Evolutionary conservation across 2,329 filamentous ascomycete genomes (phyloP), one percentile per base, ranked within the genome.

Genomic region (Ploettnerulaceae sp.): DNA sequence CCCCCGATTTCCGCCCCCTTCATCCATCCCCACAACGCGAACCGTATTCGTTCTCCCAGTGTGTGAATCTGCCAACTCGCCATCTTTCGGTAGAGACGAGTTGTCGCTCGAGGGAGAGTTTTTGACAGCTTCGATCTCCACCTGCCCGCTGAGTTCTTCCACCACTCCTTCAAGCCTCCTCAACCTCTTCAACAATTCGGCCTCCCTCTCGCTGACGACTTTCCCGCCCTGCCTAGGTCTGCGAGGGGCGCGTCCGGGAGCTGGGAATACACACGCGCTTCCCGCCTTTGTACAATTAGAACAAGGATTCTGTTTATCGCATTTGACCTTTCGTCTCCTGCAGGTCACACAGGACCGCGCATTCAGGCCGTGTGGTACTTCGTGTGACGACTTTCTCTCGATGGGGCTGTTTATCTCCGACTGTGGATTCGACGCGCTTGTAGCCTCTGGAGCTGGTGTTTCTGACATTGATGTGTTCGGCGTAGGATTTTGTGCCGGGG

Each of bases 151-250:
- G 40, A 84, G 64, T 54, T 83, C 79, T 63, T 83, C 77, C 12
- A 90, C 86, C 21, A 90, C 86, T 34, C 83, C 83, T 63, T 90
- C 86, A 20, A 90, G 67, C 63, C 86, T 83, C 51, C 80, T 72
- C 61, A 90, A 62, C 9, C 86, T 72, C 64, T 87, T 85, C 65
- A 89, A 71, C 49, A 90, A 68, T 68, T 89, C 85, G 32, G 76
- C 69, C 64, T 84, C 80, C 35, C 79, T 71, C 61, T 81, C 77
- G 58, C 73, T 81, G 46, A 77, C 75, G 43, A 71, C 47, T 36
- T 61, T 76, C 59, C 84, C 83, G 5, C 79, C 77, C 35, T 84
- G 76, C 60, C 83, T 85, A 22, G 74, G 71, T 14, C 82, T 75
- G 56, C 55, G 46, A 22, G 53, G 56, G 11, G 52, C 49, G 15